A percentile compares a stretch with the other conserved stretches of the same genome.
phyloP scores from a whole-genome alignment of 208 protist species.

The Phytomonas sp. region DNA sequence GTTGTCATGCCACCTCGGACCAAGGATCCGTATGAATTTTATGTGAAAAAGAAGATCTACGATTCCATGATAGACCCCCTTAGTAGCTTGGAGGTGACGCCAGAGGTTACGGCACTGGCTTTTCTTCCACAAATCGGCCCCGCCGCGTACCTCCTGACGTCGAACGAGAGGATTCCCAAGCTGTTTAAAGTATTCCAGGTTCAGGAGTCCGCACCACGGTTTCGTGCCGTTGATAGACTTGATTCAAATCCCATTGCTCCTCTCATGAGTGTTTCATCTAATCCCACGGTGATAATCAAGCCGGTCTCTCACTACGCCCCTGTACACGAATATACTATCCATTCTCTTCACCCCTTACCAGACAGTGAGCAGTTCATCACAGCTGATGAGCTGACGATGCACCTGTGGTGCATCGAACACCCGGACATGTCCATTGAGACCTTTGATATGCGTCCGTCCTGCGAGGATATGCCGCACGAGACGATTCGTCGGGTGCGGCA shows the following conservation, averaged over 20 bases:
- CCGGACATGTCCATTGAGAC: conserved; percentile 77
- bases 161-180: conserved; percentile 84
- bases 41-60: conserved; percentile 64
- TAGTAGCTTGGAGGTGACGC: conserved; percentile 76
- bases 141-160: conserved; percentile 57
- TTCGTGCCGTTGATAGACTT: conserved; percentile 62
- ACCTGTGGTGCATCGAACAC: conserved; percentile 85
- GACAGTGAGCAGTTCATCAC: conserved; percentile 77
- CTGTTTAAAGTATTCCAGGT: conserved; percentile 75
- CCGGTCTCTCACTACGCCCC: conserved; percentile 59
- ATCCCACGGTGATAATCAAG: conserved; percentile 59
- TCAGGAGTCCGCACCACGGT: conserved; percentile 45
- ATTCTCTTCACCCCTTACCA: conserved; percentile 62
- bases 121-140: conserved; percentile 62
- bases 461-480: conserved; percentile 25
- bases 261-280: conserved; percentile 26
- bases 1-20: conserved; percentile 15
- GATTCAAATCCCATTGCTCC: conserved; percentile 39
- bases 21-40: conserved; percentile 48
- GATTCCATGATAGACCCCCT: conserved; percentile 78
- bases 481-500: conserved; percentile 44
- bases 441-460: conserved; percentile 42
- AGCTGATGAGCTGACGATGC: conserved; percentile 73
- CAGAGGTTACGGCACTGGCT: conserved; percentile 57
- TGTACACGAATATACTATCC: conserved; percentile 82